Percentiles rank a stretch among this genome's conserved stretches.
phyloP scores from a whole-genome alignment of 2,329 filamentous ascomycete species.

The Phaeosphaeriaceae sp. region DNA sequence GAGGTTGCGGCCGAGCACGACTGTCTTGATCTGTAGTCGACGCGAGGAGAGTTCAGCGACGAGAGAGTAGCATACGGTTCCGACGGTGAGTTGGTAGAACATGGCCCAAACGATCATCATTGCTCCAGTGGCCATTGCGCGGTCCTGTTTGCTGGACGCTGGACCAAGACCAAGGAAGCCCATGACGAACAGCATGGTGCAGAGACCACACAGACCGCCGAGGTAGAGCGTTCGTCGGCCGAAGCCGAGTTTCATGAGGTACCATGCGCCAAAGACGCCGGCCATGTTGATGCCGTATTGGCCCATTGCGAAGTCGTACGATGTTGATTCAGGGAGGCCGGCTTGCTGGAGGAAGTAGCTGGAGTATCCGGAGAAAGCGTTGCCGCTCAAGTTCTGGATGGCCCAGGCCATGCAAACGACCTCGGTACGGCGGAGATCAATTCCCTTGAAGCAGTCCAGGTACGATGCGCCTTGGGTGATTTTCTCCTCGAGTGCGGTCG shows the following conservation, averaged over 20 bases:
- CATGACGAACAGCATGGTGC: conserved; percentile 78
- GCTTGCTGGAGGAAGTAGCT: conserved; percentile 60
- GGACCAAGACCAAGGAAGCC: conserved; percentile 83
- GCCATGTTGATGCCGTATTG: conserved; percentile 75
- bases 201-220: conserved; percentile 73
- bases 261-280: conserved; percentile 83
- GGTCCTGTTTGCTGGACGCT: conserved; percentile 62
- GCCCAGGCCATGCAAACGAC: conserved; percentile 65
- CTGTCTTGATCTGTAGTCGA: conserved; percentile 78
- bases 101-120: conserved; percentile 68
- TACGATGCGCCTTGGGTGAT: conserved; percentile 78
- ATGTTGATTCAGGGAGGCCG: conserved; percentile 51
- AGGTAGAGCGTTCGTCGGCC: conserved; percentile 80
- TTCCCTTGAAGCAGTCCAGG: conserved; percentile 82
- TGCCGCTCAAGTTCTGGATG: conserved; percentile 57
- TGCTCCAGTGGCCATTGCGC: conserved; percentile 78
- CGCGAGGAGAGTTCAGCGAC: conserved; percentile 8
- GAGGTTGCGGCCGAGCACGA: conserved; percentile 81
- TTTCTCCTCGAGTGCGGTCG: conserved; percentile 78
- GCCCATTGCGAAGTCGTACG: conserved; percentile 60
- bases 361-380: conserved; percentile 56
- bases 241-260: conserved; percentile 75
- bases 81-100: conserved; percentile 9
- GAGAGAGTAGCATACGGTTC: conserved; percentile 9
- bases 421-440: conserved; percentile 79